These are phyloP conservation scores for Polygonum maritimum DNA, from an alignment of 148 eudicot genomes.

Conservation along the genomic window DNA sequence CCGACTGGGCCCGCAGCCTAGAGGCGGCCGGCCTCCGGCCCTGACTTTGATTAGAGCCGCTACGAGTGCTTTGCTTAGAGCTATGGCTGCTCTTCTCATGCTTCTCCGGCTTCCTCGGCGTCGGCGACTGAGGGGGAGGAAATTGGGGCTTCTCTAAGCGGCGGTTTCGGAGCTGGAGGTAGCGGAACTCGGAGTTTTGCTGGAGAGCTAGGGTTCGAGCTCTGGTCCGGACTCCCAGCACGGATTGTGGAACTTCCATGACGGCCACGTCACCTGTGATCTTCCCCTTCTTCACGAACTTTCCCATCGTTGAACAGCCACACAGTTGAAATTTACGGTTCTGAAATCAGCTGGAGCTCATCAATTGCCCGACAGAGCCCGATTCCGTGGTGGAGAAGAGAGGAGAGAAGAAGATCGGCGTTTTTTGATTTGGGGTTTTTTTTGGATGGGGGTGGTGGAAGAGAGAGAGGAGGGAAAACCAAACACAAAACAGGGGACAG, in stretches of 20 bases:
- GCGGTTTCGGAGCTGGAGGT: constrained; percentile 67
- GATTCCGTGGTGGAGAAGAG: constrained; percentile 13
- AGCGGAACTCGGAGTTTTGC: constrained; percentile 35
- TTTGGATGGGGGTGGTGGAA: neutral
- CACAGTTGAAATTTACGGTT: neutral
- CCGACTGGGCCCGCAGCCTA: constrained; percentile 20
- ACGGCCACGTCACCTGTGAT: constrained; percentile 42
- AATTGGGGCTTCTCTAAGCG: constrained; percentile 55
- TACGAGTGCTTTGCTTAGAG: neutral
- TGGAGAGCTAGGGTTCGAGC: constrained; percentile 76
- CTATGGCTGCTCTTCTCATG: constrained; percentile 9
- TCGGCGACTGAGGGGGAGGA: constrained; percentile 9
- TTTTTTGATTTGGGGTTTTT: neutral
- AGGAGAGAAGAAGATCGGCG: neutral
- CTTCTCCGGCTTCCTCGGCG: constrained; percentile 1
- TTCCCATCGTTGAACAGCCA: constrained; percentile 30
- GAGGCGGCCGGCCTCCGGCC: constrained; percentile 11
- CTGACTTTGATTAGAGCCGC: neutral
- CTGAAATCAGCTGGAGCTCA: neutral
- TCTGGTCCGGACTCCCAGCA: constrained; percentile 68
- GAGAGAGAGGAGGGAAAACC: constrained; percentile 13
- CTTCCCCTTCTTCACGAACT: constrained; percentile 64
- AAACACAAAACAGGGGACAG: constrained; percentile 2
- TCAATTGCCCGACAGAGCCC: neutral
- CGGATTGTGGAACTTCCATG: constrained; percentile 46